Percentiles rank a stretch among this genome's conserved stretches.
Conservation (phyloP, 2,329 filamentous ascomycete species). For the Plectosphaerella plurivora region DNA sequence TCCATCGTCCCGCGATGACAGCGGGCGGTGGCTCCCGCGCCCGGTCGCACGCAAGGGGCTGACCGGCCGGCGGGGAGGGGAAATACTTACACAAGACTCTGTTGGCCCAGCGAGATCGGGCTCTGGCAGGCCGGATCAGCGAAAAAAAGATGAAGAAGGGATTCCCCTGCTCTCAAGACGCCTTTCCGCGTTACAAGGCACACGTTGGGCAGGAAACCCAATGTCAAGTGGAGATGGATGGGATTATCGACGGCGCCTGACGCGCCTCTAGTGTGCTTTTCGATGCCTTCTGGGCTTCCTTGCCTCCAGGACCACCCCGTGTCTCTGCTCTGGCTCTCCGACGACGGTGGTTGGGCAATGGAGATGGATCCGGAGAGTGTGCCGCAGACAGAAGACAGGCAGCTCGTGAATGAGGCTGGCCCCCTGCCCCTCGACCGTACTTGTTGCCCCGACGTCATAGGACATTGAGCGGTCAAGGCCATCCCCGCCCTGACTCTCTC, state of each 20-base stretch:
- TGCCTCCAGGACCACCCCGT: neutral
- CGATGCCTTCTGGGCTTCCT: neutral
- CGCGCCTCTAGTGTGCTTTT: neutral
- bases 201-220: slow-evolving; percentile 1
- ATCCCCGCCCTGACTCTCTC: neutral
- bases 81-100: no score
- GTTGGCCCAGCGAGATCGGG: no score
- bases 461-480: neutral
- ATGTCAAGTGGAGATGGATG: neutral
- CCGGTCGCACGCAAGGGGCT: no score
- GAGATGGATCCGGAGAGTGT: neutral
- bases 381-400: neutral
- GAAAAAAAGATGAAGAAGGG: neutral
- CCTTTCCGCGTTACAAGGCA: neutral
- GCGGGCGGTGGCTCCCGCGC: no score
- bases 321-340: neutral
- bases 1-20: no score
- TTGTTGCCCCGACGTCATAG: neutral
- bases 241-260: neutral
- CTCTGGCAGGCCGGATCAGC: no score
- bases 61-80: no score
- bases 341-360: neutral
- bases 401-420: neutral
- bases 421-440: neutral
- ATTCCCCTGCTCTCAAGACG: neutral